Base-by-base conservation (phyloP, 2,329 filamentous ascomycete genomes). In the Calonectria crousiana region DNA sequence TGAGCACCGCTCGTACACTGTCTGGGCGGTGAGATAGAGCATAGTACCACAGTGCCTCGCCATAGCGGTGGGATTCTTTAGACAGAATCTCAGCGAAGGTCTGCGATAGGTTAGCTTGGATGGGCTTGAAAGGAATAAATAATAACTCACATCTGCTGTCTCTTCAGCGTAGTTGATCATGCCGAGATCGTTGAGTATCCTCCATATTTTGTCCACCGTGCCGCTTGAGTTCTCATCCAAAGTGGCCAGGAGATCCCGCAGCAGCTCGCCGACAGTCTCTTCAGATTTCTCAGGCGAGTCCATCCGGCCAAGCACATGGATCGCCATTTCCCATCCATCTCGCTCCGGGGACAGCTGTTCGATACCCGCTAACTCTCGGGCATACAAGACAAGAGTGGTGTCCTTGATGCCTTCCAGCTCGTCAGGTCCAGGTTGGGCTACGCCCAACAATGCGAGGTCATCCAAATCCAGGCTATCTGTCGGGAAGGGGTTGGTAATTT, bases 241-340 rank as follows among this genome's bases (percentile, higher is more conserved):
- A 18, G 85, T 88, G 34, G 84, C 84, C n/a, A 98, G 87, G 28
- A 93, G 88, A 70, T 93, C 90, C 53, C 88, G 85, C 68, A 98
- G 88, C 75, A 98, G 86, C 73, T 93, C 90, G 51, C 92, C 90
- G 14, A 98, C 94, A 73, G 93, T 93, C 76, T 93, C 91, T 81
- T 94, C 93, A 10, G 94, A 94, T 65, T 91, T 90, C 64, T 91
- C 88, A 0, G 90, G 88, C 73, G 95, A 92, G 81, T 98, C 94
- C 82, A 98, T 90, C 69, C 96, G 92, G 13, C 94, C 94, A 58
- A 98, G 88, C 14, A 98, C 90, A 74, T 95, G 92, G 53, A 98
- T 92, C 0, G 95, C 94, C 81, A 98, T 86, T 85, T 98, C 95
- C 96, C 96, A 98, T 11, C 96, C 96, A 78, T 96, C 93, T 47